Conservation (phyloP, 78 protist species). For the Capsaspora owczarzaki region DNA sequence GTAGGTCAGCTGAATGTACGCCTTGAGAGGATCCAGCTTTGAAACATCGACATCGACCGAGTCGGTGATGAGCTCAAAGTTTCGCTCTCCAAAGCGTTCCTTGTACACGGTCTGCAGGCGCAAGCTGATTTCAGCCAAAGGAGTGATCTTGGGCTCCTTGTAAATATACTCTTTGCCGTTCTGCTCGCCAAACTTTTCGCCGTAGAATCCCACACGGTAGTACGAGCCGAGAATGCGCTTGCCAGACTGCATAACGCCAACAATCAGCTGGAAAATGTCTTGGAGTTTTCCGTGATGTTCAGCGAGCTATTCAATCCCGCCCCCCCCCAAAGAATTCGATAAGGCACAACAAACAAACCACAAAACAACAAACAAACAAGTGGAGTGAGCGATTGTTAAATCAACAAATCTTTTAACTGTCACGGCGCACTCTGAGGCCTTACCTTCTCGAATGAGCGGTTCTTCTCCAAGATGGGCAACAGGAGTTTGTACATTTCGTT, state of each 20-base stretch:
- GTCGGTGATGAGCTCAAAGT: conserved; percentile 13
- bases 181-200: not conserved
- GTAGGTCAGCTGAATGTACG: conserved; percentile 21
- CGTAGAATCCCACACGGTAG: conserved; percentile 23
- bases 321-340: no score
- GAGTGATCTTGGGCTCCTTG: conserved; percentile 29
- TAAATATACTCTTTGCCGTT: conserved; percentile 18
- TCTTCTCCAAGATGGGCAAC: conserved; percentile 23
- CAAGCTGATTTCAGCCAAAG: conserved; percentile 1
- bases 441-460: not conserved
- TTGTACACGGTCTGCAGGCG: conserved; percentile 9
- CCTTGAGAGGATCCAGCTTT: conserved; percentile 12
- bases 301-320: no score
- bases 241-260: not conserved
- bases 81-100: not conserved
- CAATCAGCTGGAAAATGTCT: not conserved
- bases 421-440: no score
- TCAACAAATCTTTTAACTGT: no score
- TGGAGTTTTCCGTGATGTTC: not conserved
- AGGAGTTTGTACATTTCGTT: conserved; percentile 19
- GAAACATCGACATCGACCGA: not conserved
- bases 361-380: no score
- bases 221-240: conserved; percentile 18
- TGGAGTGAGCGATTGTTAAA: no score
- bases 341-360: no score